These are phyloP conservation scores for Chaetomium olivaceum DNA, from an alignment of 2,329 filamentous ascomycete genomes.

Conservation along the genomic window DNA sequence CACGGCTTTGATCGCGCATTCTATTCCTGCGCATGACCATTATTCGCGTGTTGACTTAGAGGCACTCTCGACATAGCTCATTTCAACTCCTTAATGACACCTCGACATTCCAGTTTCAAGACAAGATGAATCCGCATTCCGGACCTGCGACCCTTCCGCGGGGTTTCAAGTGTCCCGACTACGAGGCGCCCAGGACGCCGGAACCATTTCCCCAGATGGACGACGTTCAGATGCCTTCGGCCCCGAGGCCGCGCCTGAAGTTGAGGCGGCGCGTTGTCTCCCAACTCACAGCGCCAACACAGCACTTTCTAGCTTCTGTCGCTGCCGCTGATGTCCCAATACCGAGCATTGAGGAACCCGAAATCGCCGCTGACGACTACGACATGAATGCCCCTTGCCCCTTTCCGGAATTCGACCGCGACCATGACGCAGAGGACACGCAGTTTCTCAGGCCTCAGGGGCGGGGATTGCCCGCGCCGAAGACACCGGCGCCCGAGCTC, in stretches of 20 bases:
- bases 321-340: slow-evolving; percentile 65
- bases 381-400: slow-evolving; percentile 44
- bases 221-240: slow-evolving; percentile 47
- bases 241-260: slow-evolving; percentile 55
- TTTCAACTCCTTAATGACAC: slow-evolving; percentile 29
- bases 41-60: slow-evolving; percentile 4
- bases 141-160: slow-evolving; percentile 48
- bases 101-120: slow-evolving; percentile 27
- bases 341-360: slow-evolving; percentile 63
- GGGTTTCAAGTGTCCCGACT: slow-evolving; percentile 43
- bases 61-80: background rate
- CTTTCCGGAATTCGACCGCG: slow-evolving; percentile 30
- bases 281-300: slow-evolving; percentile 57
- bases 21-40: slow-evolving; percentile 7
- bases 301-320: slow-evolving; percentile 67
- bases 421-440: slow-evolving; percentile 33
- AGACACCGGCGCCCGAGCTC: slow-evolving; percentile 56
- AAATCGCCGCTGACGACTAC: slow-evolving; percentile 43
- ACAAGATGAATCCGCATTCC: slow-evolving; percentile 52
- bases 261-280: slow-evolving; percentile 58
- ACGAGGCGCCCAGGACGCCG: slow-evolving; percentile 51
- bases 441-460: slow-evolving; percentile 39
- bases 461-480: slow-evolving; percentile 55
- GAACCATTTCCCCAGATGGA: slow-evolving; percentile 47
- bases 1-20: background rate